Evolutionary conservation across 805 yeast species (phyloP).

Genomic region (Phaffomyces antillensis): DNA sequence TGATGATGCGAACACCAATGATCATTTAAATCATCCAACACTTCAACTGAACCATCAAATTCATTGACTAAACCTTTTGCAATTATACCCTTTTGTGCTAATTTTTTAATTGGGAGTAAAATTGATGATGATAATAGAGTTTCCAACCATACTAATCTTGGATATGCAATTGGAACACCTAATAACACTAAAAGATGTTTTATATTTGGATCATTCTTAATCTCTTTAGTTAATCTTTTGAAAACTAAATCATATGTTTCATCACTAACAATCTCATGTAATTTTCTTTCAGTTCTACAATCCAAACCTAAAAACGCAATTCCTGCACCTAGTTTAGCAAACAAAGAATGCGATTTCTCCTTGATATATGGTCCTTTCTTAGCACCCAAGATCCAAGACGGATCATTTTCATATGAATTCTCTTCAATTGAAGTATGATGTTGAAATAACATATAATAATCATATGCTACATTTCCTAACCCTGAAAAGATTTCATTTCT

Average conservation of each 20-base stretch:
- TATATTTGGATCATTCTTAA: conserved; percentile 41
- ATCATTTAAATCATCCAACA: conserved; percentile 88
- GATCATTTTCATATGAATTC: conserved; percentile 34
- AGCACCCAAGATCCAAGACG: conserved; percentile 57
- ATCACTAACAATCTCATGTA: conserved; percentile 45
- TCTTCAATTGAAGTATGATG: conserved; percentile 59
- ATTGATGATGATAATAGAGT: conserved; percentile 54
- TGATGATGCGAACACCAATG: conserved; percentile 94
- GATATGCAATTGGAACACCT: conserved; percentile 94
- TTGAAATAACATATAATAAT: conserved; percentile 86
- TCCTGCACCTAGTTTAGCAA: conserved; percentile 66
- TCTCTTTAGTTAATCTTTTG: conserved; percentile 49
- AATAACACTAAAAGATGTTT: conserved; percentile 77
- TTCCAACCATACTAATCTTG: conserved; percentile 90
- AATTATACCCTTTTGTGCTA: conserved; percentile 55
- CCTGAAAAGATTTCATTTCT: conserved; percentile 54
- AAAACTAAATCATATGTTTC: conserved; percentile 58
- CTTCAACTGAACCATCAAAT: conserved; percentile 87
- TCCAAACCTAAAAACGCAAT: conserved; percentile 76
- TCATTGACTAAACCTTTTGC: conserved; percentile 77
- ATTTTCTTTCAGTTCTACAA: conserved; percentile 85
- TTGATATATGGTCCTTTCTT: conserved; percentile 61
- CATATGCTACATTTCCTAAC: conserved; percentile 74
- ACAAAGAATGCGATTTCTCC: conserved; percentile 60
- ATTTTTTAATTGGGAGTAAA: conserved; percentile 55